Evolutionary conservation across 306 rosid species (phyloP).

Genomic region (Prunus salicina): DNA sequence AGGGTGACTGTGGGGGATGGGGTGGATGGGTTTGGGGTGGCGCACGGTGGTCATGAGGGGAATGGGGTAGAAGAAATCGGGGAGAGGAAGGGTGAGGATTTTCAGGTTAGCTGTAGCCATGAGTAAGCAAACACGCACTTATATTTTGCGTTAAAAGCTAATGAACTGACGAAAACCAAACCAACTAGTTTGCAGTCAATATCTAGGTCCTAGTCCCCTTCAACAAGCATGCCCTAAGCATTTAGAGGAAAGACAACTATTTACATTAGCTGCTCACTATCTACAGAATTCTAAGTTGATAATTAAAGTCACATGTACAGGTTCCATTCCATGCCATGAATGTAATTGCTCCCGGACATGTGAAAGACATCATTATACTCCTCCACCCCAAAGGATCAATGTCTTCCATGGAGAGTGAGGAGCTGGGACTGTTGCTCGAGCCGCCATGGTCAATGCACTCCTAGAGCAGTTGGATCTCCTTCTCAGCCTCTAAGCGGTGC

Average conservation of each 20-base stretch:
- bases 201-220: not conserved
- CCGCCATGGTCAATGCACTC: constrained; percentile 34
- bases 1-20: no score
- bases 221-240: not conserved
- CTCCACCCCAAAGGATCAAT: constrained; percentile 46
- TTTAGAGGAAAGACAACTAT: constrained; percentile 10
- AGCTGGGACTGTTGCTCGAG: constrained; percentile 55
- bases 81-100: no score
- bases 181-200: not conserved
- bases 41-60: no score
- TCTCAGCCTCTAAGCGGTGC: constrained; percentile 53
- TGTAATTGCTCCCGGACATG: constrained; percentile 30
- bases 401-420: constrained; percentile 58
- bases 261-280: constrained; percentile 53
- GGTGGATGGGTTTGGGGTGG: no score
- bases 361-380: constrained; percentile 44
- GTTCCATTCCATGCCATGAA: constrained; percentile 48
- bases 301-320: constrained; percentile 31
- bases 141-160: no score
- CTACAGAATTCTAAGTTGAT: constrained; percentile 37
- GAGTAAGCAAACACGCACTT: no score
- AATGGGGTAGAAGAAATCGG: no score
- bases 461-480: constrained; percentile 47
- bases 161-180: no score
- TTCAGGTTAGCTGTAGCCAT: no score